Percentiles rank a stretch among this genome's conserved stretches.
These are phyloP conservation scores for Leptoxyphium fumago DNA, from an alignment of 2,329 filamentous ascomycete genomes.

Conservation along the genomic window DNA sequence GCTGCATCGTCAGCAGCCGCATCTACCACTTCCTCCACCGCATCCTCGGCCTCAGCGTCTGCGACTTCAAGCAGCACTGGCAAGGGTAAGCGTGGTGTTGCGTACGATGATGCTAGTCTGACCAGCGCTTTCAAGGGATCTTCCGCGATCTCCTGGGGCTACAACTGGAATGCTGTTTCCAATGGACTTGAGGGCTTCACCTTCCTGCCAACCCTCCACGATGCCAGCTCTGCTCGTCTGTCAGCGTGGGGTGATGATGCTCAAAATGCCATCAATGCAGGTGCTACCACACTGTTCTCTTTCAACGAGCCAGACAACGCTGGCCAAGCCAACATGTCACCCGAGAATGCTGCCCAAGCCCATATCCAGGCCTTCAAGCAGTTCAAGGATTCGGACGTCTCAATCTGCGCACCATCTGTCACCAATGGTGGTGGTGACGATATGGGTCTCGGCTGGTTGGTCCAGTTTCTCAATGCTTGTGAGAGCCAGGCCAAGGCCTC, in stretches of 20 bases:
- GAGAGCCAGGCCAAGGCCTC: slow-evolving; percentile 4
- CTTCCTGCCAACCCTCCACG: slow-evolving; percentile 51
- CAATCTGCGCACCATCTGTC: slow-evolving; percentile 45
- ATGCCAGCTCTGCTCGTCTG: slow-evolving; percentile 30
- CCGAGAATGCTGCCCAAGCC: slow-evolving; percentile 36
- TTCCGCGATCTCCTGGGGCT: slow-evolving; percentile 42
- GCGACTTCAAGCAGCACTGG: slow-evolving; percentile 13
- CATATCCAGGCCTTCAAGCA: slow-evolving; percentile 43
- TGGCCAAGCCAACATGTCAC: slow-evolving; percentile 43
- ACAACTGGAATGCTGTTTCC: slow-evolving; percentile 48
- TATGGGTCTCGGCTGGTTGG: slow-evolving; percentile 43
- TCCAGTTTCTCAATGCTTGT: slow-evolving; percentile 39
- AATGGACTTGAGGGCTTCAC: slow-evolving; percentile 32
- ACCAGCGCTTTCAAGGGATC: slow-evolving; percentile 35
- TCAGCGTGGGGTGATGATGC: slow-evolving; percentile 38
- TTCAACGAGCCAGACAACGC: slow-evolving; percentile 59
- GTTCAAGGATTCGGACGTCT: slow-evolving; percentile 34
- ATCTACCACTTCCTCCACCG: slow-evolving; percentile 6
- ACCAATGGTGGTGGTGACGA: slow-evolving; percentile 42
- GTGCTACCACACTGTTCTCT: slow-evolving; percentile 43
- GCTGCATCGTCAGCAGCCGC: slow-evolving; percentile 9
- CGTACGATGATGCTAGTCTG: slow-evolving; percentile 47
- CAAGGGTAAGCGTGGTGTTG: slow-evolving; percentile 48
- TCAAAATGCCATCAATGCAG: slow-evolving; percentile 36
- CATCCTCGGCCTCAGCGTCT: slow-evolving; percentile 8